These are phyloP conservation scores for Dipteronia dyeriana DNA, from an alignment of 345 rosid genomes.

Conservation along the genomic window DNA sequence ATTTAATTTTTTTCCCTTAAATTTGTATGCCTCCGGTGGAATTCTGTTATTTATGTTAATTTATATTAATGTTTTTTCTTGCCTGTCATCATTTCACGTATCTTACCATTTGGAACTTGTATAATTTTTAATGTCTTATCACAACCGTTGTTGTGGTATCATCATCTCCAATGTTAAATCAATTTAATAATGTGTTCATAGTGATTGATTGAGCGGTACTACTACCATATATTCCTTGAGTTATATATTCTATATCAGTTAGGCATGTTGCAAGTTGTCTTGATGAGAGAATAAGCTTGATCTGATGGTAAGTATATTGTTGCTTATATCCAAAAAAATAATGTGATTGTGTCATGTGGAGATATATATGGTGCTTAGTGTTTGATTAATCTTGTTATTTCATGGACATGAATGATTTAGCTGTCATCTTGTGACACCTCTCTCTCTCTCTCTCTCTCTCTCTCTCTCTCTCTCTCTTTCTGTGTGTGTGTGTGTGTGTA, in stretches of 20 bases:
- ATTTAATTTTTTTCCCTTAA: too few species aligned
- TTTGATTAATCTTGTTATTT: background rate
- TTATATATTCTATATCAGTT: background rate
- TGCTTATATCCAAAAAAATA: slow-evolving; percentile 4
- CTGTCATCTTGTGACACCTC: background rate
- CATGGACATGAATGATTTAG: background rate
- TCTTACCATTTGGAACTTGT: background rate
- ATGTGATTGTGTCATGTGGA: background rate
- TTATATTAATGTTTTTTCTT: background rate
- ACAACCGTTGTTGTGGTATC: background rate
- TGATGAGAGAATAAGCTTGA: background rate
- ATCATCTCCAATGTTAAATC: background rate
- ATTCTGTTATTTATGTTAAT: background rate
- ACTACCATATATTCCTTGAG: background rate
- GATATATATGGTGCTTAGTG: background rate
- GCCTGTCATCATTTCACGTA: background rate
- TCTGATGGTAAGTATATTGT: background rate
- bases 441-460: too few species aligned
- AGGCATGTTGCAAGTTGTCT: background rate
- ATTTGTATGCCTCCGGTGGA: background rate
- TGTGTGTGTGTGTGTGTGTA: background rate
- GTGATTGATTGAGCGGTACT: background rate
- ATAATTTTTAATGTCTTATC: background rate
- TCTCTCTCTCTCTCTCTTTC: too few species aligned
- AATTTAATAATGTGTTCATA: background rate